phyloP scores from a whole-genome alignment of 345 rosid species.

The Dipteronia dyeriana region DNA sequence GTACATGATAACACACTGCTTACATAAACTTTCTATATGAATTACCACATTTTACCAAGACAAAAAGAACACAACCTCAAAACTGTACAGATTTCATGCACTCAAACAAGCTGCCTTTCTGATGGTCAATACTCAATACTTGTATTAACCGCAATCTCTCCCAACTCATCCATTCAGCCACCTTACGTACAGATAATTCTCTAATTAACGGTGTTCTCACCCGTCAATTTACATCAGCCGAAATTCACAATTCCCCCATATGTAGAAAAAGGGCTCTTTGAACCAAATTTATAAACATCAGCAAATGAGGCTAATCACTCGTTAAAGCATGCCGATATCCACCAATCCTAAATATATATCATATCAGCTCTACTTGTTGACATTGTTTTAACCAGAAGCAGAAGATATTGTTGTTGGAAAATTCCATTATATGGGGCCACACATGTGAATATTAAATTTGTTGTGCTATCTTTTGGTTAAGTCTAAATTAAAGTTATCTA shows the following conservation, averaged over 20 bases:
- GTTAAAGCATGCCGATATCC: background rate
- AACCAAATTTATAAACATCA: too few species aligned
- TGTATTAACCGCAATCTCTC: too few species aligned
- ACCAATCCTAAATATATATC: background rate
- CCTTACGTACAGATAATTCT: too few species aligned
- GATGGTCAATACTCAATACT: background rate
- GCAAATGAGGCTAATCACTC: too few species aligned
- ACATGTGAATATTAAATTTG: too few species aligned
- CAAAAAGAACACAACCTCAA: background rate
- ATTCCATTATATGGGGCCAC: conserved; percentile 77
- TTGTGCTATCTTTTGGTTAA: too few species aligned
- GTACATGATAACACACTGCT: too few species aligned
- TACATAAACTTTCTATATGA: too few species aligned
- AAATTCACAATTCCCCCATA: background rate
- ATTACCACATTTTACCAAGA: too few species aligned
- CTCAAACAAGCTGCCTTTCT: background rate
- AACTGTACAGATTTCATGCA: background rate
- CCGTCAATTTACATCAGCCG: background rate
- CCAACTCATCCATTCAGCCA: background rate
- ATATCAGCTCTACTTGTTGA: background rate
- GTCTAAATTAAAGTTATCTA: too few species aligned
- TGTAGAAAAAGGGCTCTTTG: background rate
- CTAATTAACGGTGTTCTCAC: background rate
- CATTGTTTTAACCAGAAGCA: conserved; percentile 26
- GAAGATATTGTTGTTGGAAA: conserved; percentile 44